phyloP scores from a whole-genome alignment of 2,329 filamentous ascomycete genomes.

The Calycina marina region DNA sequence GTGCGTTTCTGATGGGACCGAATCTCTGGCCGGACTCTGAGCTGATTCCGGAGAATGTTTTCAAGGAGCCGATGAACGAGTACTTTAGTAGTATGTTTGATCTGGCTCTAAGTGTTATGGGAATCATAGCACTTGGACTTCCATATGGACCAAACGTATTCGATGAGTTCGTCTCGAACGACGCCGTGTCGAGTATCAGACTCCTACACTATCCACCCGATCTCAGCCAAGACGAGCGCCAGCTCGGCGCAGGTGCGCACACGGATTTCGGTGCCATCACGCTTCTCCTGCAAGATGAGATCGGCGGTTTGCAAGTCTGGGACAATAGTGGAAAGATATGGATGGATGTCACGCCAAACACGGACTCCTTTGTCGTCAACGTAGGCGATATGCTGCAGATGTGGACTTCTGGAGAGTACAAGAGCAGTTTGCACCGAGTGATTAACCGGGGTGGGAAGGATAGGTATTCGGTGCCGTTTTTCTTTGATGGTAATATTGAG shows the following conservation, averaged over 20 bases:
- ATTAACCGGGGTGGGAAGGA: slow-evolving; percentile 34
- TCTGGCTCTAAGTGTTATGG: slow-evolving; percentile 26
- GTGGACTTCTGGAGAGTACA: slow-evolving; percentile 36
- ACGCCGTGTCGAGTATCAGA: slow-evolving; percentile 28
- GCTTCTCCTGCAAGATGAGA: slow-evolving; percentile 34
- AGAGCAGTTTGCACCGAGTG: slow-evolving; percentile 36
- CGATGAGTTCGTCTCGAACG: slow-evolving; percentile 26
- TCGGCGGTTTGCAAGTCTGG: slow-evolving; percentile 35
- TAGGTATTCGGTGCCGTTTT: slow-evolving; percentile 39
- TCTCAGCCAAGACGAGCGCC: slow-evolving; percentile 14
- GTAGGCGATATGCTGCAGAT: slow-evolving; percentile 32
- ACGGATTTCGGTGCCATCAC: slow-evolving; percentile 41
- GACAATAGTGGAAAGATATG: slow-evolving; percentile 28
- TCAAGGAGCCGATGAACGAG: slow-evolving; percentile 26
- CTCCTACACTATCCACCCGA: slow-evolving; percentile 35
- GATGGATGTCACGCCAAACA: slow-evolving; percentile 28
- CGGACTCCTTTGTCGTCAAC: slow-evolving; percentile 34
- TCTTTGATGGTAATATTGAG: slow-evolving; percentile 38
- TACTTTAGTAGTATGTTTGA: slow-evolving; percentile 27
- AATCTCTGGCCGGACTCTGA: slow-evolving; percentile 27
- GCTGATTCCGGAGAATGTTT: slow-evolving; percentile 22
- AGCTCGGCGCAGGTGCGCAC: slow-evolving; percentile 28
- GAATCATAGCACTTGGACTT: slow-evolving; percentile 28
- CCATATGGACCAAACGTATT: slow-evolving; percentile 30
- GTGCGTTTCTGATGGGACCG: slow-evolving; percentile 27